These are phyloP conservation scores for Pestalotiopsis sp. DNA, from an alignment of 2,329 filamentous ascomycete species.

Conservation along the genomic window DNA sequence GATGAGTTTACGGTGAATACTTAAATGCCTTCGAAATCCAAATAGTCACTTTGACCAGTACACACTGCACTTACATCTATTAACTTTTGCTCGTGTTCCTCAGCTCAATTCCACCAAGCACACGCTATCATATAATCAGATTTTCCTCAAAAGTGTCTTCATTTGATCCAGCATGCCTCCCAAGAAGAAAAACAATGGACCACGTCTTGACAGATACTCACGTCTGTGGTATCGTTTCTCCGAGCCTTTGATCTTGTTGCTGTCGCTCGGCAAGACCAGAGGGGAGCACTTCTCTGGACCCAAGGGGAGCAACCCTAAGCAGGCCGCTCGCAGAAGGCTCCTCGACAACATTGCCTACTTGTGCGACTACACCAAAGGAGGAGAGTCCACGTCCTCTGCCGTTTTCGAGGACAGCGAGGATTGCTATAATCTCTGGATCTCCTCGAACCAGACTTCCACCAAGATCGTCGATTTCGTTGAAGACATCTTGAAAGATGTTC, in stretches of 20 bases:
- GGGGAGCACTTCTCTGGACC: conserved; percentile 25
- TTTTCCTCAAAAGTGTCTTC: too few species aligned
- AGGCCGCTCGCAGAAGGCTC: conserved; percentile 30
- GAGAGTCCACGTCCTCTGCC: conserved; percentile 46
- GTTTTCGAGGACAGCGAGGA: conserved; percentile 38
- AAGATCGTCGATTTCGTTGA: conserved; percentile 34
- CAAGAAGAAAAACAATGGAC: background rate
- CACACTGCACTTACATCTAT: too few species aligned
- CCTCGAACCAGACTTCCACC: conserved; percentile 37
- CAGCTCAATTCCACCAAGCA: background rate
- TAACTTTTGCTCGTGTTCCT: background rate
- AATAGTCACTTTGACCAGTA: too few species aligned
- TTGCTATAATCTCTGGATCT: conserved; percentile 44
- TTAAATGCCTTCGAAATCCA: too few species aligned
- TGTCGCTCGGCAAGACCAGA: conserved; percentile 34
- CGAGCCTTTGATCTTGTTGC: conserved; percentile 39
- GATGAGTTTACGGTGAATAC: too few species aligned
- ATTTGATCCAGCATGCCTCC: background rate
- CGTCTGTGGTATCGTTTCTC: conserved; percentile 35
- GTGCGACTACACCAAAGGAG: conserved; percentile 50
- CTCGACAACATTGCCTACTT: conserved; percentile 45
- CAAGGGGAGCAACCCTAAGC: background rate
- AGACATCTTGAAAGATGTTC: conserved; percentile 23
- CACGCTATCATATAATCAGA: background rate
- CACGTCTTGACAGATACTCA: background rate